Base-by-base conservation (phyloP, 495 filamentous ascomycete species). In the Penicillium cataractarum region DNA sequence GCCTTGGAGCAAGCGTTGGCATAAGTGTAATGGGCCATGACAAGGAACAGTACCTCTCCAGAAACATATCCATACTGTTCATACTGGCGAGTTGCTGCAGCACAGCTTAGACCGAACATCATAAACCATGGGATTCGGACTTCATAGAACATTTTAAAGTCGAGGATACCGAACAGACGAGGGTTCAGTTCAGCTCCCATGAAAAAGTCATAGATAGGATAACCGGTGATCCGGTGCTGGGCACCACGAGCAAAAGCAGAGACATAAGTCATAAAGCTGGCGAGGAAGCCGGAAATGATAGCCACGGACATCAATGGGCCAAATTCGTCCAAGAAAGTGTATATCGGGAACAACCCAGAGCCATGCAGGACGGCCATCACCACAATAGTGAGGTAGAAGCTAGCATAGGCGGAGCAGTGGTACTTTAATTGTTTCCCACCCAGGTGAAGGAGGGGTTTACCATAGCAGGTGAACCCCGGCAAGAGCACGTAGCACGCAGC, bases 121-220 rank as follows among this genome's bases (percentile, higher is more conserved):
- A 96, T 96, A 76, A 87, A 98, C 94, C 94, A 98, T 24, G 94
- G 94, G 49, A 98, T 83, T 58, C 94, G 90, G 61, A 98, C 93
- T 76, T 97, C 95, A 65, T 92, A 95, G 79, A 98, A 97, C 94
- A 98, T 98, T 83, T 98, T 97, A 79, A 97, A 90, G 73, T 98
- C 94, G 57, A 98, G 80, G 70, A 92, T 88, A 32, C 88, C 88
- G 70, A 97, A 93, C 89, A 89, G 61, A 37, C 94, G 83, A 21
- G 94, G 94, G 76, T 99, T 97, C 52, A 99, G 80, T 80, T 99
- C 95, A 37, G 95, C 92, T 56, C 95, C 95, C 93, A 99, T 97
- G 82, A 97, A 99, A 80, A 97, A 97, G 78, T 99, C 95, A 75
- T 97, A 97, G 65, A 97, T 80, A 46, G 86, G 90, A 69, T 87